Percentiles rank a stretch among this genome's conserved stretches.
Conservation (phyloP, 371 early-diverging fungal species). For the Lichtheimia ramosa region DNA sequence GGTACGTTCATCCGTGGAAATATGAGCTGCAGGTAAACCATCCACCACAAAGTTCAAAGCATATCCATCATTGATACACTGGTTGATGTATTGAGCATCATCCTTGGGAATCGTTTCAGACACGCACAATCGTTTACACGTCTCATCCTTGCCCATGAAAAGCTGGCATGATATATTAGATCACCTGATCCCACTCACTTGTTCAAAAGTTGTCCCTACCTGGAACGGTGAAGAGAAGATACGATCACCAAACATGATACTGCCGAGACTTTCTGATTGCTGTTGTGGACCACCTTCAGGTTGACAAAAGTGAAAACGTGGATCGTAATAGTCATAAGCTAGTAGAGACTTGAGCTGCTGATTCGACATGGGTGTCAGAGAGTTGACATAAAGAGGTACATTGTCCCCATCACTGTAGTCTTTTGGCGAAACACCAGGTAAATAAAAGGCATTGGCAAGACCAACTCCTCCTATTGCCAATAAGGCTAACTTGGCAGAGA, state of each 20-base stretch:
- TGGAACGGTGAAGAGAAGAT: conserved; percentile 81
- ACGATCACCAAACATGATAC: conserved; percentile 91
- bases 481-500: conserved; percentile 4
- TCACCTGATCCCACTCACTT: background rate
- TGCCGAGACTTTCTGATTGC: conserved; percentile 81
- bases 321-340: conserved; percentile 83
- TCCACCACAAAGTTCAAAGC: conserved; percentile 80
- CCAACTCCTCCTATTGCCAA: background rate
- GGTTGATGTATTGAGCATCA: conserved; percentile 82
- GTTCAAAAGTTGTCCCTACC: conserved; percentile 29
- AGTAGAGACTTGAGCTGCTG: conserved; percentile 68
- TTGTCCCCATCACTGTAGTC: conserved; percentile 69
- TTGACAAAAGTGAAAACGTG: conserved; percentile 81
- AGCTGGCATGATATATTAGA: conserved; percentile 13
- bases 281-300: conserved; percentile 65
- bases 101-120: conserved; percentile 51
- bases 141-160: conserved; percentile 30
- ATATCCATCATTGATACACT: conserved; percentile 78
- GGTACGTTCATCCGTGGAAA: conserved; percentile 25
- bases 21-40: conserved; percentile 83
- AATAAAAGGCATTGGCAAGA: conserved; percentile 63
- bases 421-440: conserved; percentile 90
- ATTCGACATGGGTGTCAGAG: conserved; percentile 69
- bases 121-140: conserved; percentile 67
- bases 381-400: conserved; percentile 82